Conservation (phyloP, 108 stramenopile species). For the Thalassiosira profunda region DNA sequence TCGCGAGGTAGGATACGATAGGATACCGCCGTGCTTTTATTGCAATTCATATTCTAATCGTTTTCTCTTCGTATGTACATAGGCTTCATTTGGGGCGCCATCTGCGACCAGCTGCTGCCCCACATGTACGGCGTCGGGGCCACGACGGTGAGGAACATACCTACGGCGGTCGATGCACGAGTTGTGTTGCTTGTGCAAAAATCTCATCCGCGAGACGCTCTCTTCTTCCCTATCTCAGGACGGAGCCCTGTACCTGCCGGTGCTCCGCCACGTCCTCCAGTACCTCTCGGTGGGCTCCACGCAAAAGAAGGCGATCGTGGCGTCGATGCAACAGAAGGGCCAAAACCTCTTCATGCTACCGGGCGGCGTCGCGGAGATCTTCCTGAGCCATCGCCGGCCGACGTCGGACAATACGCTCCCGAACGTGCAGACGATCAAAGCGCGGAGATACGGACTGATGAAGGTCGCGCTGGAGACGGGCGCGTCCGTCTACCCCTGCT, state of each 20-base stretch:
- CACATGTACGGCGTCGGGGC: slow-evolving; percentile 22
- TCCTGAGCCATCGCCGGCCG: not conserved
- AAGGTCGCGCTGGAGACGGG: slow-evolving; percentile 65
- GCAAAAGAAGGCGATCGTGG: slow-evolving; percentile 6
- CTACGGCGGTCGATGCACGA: too few relatives aligned
- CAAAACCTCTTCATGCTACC: slow-evolving; percentile 20
- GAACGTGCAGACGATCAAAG: slow-evolving; percentile 22
- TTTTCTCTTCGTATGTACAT: too few relatives aligned
- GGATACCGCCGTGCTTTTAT: too few relatives aligned
- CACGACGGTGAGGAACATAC: slow-evolving; percentile 27
- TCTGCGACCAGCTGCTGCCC: slow-evolving; percentile 32
- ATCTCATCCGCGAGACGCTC: too few relatives aligned
- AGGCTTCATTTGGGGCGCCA: slow-evolving; percentile 27
- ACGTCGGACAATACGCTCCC: not conserved
- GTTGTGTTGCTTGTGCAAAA: too few relatives aligned
- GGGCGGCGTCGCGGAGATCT: slow-evolving; percentile 33
- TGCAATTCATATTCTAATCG: too few relatives aligned
- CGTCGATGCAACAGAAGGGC: slow-evolving; percentile 1
- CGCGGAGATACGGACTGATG: slow-evolving; percentile 47
- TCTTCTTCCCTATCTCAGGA: too few relatives aligned
- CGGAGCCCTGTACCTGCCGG: slow-evolving; percentile 22
- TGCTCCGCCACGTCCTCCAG: slow-evolving; percentile 30
- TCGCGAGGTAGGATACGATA: too few relatives aligned
- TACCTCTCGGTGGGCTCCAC: slow-evolving; percentile 12
- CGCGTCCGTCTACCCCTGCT: slow-evolving; percentile 57